Conservation (phyloP, 2,329 filamentous ascomycete genomes). For the Ophiostoma sp. region DNA sequence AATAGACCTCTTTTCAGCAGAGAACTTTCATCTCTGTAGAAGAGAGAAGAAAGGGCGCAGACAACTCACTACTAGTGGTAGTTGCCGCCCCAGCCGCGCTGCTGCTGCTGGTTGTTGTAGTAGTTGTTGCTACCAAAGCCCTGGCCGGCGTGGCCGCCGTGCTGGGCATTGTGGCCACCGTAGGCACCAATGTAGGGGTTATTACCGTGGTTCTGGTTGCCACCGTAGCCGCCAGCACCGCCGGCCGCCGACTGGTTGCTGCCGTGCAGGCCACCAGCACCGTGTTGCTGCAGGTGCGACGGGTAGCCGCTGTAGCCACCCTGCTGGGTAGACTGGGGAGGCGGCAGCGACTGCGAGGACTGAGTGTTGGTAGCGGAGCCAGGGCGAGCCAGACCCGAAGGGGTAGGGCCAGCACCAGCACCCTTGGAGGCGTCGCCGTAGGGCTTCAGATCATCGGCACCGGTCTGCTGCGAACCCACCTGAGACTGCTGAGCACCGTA, state of each 20-base stretch:
- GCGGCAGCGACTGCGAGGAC: constrained; percentile 55
- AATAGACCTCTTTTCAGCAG: neutral
- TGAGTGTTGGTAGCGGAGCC: constrained; percentile 59
- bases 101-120: constrained; percentile 52
- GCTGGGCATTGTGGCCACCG: constrained; percentile 46
- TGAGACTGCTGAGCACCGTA: constrained; percentile 54
- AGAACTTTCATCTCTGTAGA: neutral
- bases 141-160: constrained; percentile 45
- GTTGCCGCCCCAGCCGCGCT: constrained; percentile 61
- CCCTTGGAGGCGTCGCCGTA: constrained; percentile 56
- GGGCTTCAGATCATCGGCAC: constrained; percentile 58
- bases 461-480: constrained; percentile 44
- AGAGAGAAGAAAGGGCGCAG: neutral
- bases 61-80: constrained; percentile 42
- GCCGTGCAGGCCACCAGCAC: constrained; percentile 57
- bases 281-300: constrained; percentile 50
- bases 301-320: constrained; percentile 57
- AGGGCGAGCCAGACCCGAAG: constrained; percentile 55
- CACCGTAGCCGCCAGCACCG: constrained; percentile 51
- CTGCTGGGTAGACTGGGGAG: constrained; percentile 55
- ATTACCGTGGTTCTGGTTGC: constrained; percentile 54
- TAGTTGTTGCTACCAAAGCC: constrained; percentile 49
- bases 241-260: constrained; percentile 40
- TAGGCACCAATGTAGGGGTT: constrained; percentile 55
- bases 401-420: constrained; percentile 53